Base-by-base conservation (phyloP, 2,329 filamentous ascomycete species). In the Aspergillus thermomutatus region DNA sequence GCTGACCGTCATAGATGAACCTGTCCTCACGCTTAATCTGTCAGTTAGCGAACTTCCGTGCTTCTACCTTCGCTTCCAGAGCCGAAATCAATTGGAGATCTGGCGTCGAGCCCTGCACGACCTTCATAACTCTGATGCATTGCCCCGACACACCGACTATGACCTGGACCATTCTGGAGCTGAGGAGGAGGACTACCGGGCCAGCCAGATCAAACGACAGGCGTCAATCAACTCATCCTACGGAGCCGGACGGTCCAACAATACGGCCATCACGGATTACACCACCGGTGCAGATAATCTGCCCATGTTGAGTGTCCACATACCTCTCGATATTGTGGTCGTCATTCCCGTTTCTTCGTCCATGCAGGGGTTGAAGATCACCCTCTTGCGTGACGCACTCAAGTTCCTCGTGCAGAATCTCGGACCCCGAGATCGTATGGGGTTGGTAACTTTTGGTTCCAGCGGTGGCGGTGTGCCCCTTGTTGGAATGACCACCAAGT, bases 321-420 rank as follows among this genome's bases (percentile, higher is more conserved):
- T 97, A 17, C 93, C 94, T 1, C 85, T 97, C 53, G 94, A 99
- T 69, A 87, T 99, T 28, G 93, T 99, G 0, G 91, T 97, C 0
- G 94, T 99, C 23, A 92, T 99, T 34, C 94, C 94, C 0, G 92
- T 99, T 5, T 97, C 94, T 0, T 96, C 93, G 1, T 97, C 94
- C 0, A 99, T 97, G 93, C 94, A 97, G 75, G 94, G 94, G n/a
- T 85, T 99, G 59, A 99, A 99, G 78, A 97, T 97, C 70, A 96
- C 93, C 60, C 82, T 99, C 1, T 85, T 99, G 14, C 87, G 92
- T 45, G 94, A 99, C 74, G 89, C 93, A 0, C 82, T 99, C 37
- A 91, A 90, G 57, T 99, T 97, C 72, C 87, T 99, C 74, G 91
- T 99, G 2, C 84, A 88, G 64, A 93, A 86, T 49, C 85, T 99